Percentiles rank a stretch among this genome's conserved stretches.
phyloP scores from a whole-genome alignment of 352 stramenopile species.

The Phytopythium litorale region DNA sequence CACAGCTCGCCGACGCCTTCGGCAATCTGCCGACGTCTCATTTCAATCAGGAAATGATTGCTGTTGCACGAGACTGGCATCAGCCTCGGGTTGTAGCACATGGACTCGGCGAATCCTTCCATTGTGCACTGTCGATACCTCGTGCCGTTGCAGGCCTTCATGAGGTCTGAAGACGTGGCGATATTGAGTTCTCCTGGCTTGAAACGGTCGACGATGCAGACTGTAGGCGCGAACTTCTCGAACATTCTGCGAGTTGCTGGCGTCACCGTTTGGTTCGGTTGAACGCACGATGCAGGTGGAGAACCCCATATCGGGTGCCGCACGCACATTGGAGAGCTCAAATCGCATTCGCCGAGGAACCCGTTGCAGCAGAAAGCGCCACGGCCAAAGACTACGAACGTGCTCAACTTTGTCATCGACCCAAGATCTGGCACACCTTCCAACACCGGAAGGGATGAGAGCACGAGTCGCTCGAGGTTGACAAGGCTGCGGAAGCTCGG shows the following conservation, averaged over 20 bases:
- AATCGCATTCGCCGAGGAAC: slow-evolving; percentile 19
- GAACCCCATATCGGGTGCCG: slow-evolving; percentile 16
- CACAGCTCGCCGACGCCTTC: not conserved
- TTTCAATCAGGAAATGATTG: slow-evolving; percentile 16
- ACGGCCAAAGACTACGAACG: slow-evolving; percentile 13
- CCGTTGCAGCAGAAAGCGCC: slow-evolving; percentile 29
- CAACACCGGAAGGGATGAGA: slow-evolving; percentile 11
- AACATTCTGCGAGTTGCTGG: slow-evolving; percentile 4
- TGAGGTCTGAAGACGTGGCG: slow-evolving; percentile 2
- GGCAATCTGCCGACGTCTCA: slow-evolving; percentile 12
- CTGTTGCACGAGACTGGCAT: slow-evolving; percentile 19
- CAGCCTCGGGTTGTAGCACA: slow-evolving; percentile 21
- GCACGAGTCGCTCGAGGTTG: slow-evolving; percentile 19
- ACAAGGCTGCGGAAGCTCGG: slow-evolving; percentile 14
- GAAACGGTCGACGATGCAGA: slow-evolving; percentile 9
- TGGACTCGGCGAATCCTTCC: slow-evolving; percentile 5
- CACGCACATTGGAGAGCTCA: slow-evolving; percentile 16
- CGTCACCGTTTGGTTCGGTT: slow-evolving; percentile 6
- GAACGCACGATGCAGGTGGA: slow-evolving; percentile 15
- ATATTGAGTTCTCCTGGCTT: slow-evolving; percentile 6
- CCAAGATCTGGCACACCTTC: slow-evolving; percentile 19
- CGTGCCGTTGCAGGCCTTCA: slow-evolving; percentile 18
- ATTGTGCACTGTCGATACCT: slow-evolving; percentile 17
- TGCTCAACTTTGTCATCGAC: slow-evolving; percentile 15
- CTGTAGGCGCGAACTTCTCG: slow-evolving; percentile 3